These are phyloP conservation scores for Fremontodendron californicum DNA, from an alignment of 345 rosid genomes.

Conservation along the genomic window DNA sequence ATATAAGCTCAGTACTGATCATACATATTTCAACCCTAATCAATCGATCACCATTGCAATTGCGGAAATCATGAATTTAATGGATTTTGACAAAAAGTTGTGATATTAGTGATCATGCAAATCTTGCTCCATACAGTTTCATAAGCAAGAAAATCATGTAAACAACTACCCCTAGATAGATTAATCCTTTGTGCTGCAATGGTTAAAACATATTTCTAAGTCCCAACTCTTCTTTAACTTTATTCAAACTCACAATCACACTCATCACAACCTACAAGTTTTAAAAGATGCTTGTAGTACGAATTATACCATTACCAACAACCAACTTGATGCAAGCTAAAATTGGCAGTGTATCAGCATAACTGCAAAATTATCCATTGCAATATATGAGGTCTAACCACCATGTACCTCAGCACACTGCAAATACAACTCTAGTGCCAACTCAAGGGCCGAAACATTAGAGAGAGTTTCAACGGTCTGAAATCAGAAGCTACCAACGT, in stretches of 20 bases:
- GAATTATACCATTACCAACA: no score
- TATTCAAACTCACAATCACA: no score
- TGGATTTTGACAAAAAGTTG: no score
- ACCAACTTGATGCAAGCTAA: no score
- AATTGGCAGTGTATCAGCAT: no score
- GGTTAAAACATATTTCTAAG: no score
- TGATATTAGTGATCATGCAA: no score
- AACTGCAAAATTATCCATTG: background rate
- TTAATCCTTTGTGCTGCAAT: background rate
- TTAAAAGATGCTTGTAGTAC: no score
- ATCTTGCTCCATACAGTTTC: background rate
- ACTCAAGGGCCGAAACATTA: conserved; percentile 76
- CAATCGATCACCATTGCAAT: background rate
- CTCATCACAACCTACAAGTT: no score
- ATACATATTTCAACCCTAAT: background rate
- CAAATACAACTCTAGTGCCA: conserved; percentile 78
- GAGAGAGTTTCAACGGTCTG: conserved; percentile 81
- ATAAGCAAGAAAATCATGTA: background rate
- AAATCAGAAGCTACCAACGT: conserved; percentile 8
- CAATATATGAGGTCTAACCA: background rate
- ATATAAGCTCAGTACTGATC: no score
- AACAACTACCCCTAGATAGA: background rate
- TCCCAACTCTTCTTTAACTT: no score
- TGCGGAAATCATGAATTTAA: background rate
- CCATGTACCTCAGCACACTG: conserved; percentile 90